Evolutionary conservation across 495 filamentous ascomycete genomes (phyloP).

Genomic region (Entonaema liquescens): DNA sequence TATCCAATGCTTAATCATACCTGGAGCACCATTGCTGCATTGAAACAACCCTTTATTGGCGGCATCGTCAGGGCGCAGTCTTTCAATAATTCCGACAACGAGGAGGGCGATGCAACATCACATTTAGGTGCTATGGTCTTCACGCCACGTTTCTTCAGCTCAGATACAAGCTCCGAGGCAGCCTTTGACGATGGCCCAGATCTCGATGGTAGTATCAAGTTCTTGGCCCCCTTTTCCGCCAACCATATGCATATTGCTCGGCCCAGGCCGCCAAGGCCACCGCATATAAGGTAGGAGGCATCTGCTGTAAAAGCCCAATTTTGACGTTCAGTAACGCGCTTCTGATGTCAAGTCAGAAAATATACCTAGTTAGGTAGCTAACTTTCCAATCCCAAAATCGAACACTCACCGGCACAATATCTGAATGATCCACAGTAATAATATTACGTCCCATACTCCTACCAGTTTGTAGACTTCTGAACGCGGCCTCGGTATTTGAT

Average conservation of each 20-base stretch:
- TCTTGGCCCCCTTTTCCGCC: conserved; percentile 21
- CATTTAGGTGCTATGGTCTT: conserved; percentile 41
- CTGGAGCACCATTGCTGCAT: conserved; percentile 53
- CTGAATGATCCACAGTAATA: neutral
- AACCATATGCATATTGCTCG: conserved; percentile 26
- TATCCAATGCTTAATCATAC: neutral
- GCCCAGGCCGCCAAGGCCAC: conserved; percentile 39
- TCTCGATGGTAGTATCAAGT: conserved; percentile 34
- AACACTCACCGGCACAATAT: neutral
- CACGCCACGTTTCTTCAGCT: conserved; percentile 25
- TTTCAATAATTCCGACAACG: conserved; percentile 8
- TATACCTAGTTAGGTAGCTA: no score
- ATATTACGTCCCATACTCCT: neutral
- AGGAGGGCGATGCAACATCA: conserved; percentile 43
- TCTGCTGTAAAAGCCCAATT: neutral
- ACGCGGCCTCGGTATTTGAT: neutral
- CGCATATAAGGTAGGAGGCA: conserved; percentile 53
- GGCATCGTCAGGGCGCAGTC: conserved; percentile 46
- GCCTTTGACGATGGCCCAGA: conserved; percentile 16
- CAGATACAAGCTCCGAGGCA: conserved; percentile 21
- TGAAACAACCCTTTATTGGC: conserved; percentile 59
- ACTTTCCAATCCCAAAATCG: neutral
- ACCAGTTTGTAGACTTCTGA: neutral
- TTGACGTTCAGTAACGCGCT: neutral
- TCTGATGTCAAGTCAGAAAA: neutral